A percentile compares a stretch with the other conserved stretches of the same genome.
These are phyloP conservation scores for Beauveria caledonica DNA, from an alignment of 2,329 filamentous ascomycete genomes.

Conservation along the genomic window DNA sequence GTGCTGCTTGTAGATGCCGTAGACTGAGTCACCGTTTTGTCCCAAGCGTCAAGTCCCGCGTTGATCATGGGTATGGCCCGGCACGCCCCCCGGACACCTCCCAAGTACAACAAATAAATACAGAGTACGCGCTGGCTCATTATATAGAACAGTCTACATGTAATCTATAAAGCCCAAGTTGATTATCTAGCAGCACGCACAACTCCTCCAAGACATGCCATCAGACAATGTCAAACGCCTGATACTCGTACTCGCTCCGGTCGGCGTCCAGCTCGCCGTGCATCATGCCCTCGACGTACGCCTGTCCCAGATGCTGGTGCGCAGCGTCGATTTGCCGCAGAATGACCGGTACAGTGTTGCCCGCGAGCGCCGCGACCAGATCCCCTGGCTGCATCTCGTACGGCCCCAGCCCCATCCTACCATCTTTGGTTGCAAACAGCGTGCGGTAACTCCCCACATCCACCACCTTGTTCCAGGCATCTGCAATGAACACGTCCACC, in stretches of 20 bases:
- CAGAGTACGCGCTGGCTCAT: no score
- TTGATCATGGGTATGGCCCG: neutral
- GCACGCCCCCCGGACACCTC: no score
- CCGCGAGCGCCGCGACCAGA: neutral
- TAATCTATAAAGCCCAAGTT: neutral
- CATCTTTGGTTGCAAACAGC: neutral
- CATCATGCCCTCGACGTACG: neutral
- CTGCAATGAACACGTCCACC: neutral
- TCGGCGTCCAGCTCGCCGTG: neutral
- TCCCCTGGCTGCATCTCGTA: neutral
- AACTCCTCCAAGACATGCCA: neutral
- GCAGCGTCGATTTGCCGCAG: neutral
- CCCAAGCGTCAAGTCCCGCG: neutral
- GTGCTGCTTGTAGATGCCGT: neutral
- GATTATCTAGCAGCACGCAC: neutral
- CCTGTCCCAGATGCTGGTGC: neutral
- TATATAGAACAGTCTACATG: neutral
- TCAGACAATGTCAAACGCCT: neutral
- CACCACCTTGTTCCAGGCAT: neutral
- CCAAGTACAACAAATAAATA: no score
- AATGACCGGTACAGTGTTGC: neutral
- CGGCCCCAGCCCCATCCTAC: neutral
- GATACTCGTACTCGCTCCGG: neutral
- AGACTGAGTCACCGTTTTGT: neutral
- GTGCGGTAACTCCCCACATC: neutral